phyloP scores from a whole-genome alignment of 1,284 basidiomycete genomes.

The Leucoagaricus sp. region DNA sequence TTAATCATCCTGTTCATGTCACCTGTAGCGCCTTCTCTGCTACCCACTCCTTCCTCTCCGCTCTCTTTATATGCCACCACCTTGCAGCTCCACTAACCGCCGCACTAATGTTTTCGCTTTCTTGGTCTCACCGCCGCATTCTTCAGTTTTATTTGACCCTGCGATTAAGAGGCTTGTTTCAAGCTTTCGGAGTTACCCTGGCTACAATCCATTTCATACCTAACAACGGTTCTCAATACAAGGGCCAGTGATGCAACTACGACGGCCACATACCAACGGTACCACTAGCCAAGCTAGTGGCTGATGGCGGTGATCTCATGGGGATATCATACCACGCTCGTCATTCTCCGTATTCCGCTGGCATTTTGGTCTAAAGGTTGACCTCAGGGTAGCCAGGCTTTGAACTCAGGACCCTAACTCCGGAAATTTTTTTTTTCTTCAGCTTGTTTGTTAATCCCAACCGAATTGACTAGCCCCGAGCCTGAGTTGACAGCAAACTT shows the following conservation, averaged over 20 bases:
- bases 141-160: conserved; percentile 9
- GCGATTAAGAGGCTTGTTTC: conserved; percentile 5
- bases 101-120: background rate
- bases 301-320: background rate
- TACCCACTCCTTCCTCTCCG: conserved; percentile 1
- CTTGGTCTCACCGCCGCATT: background rate
- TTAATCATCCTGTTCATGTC: conserved; percentile 7
- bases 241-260: no score
- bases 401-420: no score
- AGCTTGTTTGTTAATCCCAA: no score
- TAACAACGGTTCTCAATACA: background rate
- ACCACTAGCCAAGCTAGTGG: no score
- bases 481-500: no score
- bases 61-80: background rate
- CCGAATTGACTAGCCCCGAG: no score
- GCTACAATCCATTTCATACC: conserved; percentile 12
- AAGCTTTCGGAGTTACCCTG: conserved; percentile 8
- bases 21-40: conserved; percentile 7
- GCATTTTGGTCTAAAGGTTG: no score
- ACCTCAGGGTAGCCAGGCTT: no score
- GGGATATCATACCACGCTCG: no score
- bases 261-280: no score
- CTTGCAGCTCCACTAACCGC: background rate
- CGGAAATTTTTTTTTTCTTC: no score
- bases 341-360: no score